These are phyloP conservation scores for Gossypium trilobum DNA, from an alignment of 441 rosid genomes.

Conservation along the genomic window DNA sequence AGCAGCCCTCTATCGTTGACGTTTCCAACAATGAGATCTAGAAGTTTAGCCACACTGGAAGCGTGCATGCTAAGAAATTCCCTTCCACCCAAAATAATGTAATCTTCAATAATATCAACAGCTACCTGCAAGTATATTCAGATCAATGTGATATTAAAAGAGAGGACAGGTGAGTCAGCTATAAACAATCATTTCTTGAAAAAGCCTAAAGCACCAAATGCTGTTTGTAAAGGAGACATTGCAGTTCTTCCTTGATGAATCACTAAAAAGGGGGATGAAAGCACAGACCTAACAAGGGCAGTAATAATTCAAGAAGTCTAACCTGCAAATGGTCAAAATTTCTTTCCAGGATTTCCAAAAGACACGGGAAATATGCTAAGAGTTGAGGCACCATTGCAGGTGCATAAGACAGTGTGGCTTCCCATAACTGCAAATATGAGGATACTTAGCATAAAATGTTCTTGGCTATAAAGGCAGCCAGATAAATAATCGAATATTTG, in stretches of 20 bases:
- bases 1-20: slow-evolving; percentile 75
- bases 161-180: too few relatives aligned
- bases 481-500: slow-evolving; percentile 3
- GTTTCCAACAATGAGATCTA: slow-evolving; percentile 85
- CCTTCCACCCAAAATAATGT: slow-evolving; percentile 72
- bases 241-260: neutral
- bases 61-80: slow-evolving; percentile 74
- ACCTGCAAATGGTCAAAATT: slow-evolving; percentile 96
- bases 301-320: slow-evolving; percentile 8
- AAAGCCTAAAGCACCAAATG: neutral
- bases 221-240: neutral
- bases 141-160: neutral
- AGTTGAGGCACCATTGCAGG: slow-evolving; percentile 85
- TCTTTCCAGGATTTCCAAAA: slow-evolving; percentile 76
- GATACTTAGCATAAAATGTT: slow-evolving; percentile 17
- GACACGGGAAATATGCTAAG: slow-evolving; percentile 59
- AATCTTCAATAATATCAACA: slow-evolving; percentile 62
- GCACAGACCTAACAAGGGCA: neutral
- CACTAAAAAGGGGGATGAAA: neutral
- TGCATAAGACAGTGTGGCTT: slow-evolving; percentile 77
- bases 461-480: slow-evolving; percentile 13
- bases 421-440: slow-evolving; percentile 74
- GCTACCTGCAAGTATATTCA: slow-evolving; percentile 57
- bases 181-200: neutral
- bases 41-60: slow-evolving; percentile 72